Evolutionary conservation across 345 rosid genomes (phyloP), one percentile per base, ranked within the genome.

Genomic region (Hevea brasiliensis): DNA sequence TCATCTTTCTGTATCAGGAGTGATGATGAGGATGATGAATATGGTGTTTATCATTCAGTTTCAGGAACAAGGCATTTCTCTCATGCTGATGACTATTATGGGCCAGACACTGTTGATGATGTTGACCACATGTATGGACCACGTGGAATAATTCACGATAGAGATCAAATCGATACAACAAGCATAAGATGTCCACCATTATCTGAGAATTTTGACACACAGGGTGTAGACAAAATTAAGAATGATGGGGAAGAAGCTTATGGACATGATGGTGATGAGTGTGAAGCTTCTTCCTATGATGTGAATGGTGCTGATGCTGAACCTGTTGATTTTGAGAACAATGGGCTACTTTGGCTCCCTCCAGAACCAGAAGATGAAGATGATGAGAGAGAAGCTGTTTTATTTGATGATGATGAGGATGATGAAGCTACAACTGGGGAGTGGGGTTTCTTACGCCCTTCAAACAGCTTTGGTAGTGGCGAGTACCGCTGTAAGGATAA

Each of bases 291-390:
- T 75, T 82, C 90, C 40, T 85, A 84, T 79, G 79, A 84, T 65
- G 76, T 76, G 26, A 87, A 85, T 54, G 84, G 77, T 75, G 76
- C 79, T 27, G 73, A 74, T 53, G 78, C 78, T 61, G 89, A 88
- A 45, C 86, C 95, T 65, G 87, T 94, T 68, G 98, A 94, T 83
- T 90, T 94, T 72, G 97, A 94, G 85, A 89, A 87, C 72, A 89
- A 85, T 78, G 92, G 90, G 48, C 67, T 83, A 60, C 90, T 94
- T 74, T 94, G 98, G 98, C 86, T 89, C 50, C 97, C 97, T 57
- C 97, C 97, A 75, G 97, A 90, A 68, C 98, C 98, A 74, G 98
- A 92, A 87, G 87, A 94, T 76, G 97, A 88, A 79, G 97, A 92
- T 72, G 95, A 92, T 79, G 98, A 92, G 72, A 88, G 82, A 74